Conservation (phyloP, 768 basidiomycete species). For the Leccinum subgranulosum region DNA sequence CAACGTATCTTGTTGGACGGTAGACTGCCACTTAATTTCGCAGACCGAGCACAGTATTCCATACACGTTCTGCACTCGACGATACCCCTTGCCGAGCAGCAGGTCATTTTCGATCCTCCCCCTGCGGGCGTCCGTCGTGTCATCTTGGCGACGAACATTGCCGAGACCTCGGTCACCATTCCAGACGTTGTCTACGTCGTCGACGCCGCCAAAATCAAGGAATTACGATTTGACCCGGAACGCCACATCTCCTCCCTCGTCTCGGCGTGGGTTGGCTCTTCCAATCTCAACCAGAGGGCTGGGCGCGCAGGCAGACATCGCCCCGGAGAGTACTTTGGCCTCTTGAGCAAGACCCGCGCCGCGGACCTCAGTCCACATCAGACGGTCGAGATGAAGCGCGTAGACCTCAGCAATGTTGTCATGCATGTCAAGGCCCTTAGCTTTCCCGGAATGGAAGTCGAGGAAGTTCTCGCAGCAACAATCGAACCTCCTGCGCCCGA, state of each 20-base stretch:
- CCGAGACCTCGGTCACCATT: slow-evolving; percentile 93
- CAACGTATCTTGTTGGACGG: slow-evolving; percentile 59
- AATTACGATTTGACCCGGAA: slow-evolving; percentile 85
- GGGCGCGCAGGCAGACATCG: slow-evolving; percentile 92
- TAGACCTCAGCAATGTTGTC: slow-evolving; percentile 85
- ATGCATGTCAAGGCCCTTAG: slow-evolving; percentile 96
- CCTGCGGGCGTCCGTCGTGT: slow-evolving; percentile 74
- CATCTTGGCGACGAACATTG: slow-evolving; percentile 93
- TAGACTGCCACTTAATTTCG: slow-evolving; percentile 57
- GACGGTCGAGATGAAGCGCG: slow-evolving; percentile 92
- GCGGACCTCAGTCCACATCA: slow-evolving; percentile 70
- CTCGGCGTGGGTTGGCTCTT: slow-evolving; percentile 87
- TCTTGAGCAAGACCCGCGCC: slow-evolving; percentile 64
- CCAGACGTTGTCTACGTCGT: slow-evolving; percentile 94
- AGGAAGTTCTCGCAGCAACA: slow-evolving; percentile 78
- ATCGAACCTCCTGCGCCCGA: slow-evolving; percentile 86
- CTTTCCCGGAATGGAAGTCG: slow-evolving; percentile 80
- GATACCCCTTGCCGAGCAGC: slow-evolving; percentile 85
- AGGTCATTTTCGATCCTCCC: slow-evolving; percentile 84
- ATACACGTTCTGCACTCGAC: slow-evolving; percentile 88
- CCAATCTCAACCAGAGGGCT: slow-evolving; percentile 87
- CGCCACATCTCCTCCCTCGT: slow-evolving; percentile 86
- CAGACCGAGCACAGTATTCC: slow-evolving; percentile 51
- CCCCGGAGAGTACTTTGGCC: slow-evolving; percentile 86
- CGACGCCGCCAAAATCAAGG: slow-evolving; percentile 85